These are phyloP conservation scores for Petunia axillaris DNA, from an alignment of 257 asterid species.

Conservation along the genomic window DNA sequence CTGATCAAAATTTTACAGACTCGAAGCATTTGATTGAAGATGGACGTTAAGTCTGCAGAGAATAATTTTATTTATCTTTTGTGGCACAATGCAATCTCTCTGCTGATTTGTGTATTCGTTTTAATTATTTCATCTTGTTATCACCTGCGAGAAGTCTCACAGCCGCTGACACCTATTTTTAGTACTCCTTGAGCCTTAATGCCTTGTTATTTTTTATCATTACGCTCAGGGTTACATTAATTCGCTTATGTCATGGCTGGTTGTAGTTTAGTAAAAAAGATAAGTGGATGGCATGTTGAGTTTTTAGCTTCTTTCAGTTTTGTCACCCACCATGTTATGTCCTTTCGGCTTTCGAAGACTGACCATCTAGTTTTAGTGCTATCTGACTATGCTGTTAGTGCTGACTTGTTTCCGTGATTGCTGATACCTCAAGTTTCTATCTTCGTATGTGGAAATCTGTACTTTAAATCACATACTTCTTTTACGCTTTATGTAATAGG, in stretches of 20 bases:
- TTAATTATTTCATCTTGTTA: neutral
- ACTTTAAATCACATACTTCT: neutral
- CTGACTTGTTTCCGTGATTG: neutral
- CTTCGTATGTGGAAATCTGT: neutral
- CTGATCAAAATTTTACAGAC: neutral
- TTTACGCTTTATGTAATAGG: conserved; percentile 45
- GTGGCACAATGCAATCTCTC: neutral
- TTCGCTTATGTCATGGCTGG: conserved; percentile 1
- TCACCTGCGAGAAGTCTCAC: neutral
- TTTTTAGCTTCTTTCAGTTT: conserved; percentile 2
- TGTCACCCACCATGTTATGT: neutral
- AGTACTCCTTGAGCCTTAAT: neutral
- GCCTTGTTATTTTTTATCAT: neutral
- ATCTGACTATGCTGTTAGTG: neutral
- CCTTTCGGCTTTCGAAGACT: neutral
- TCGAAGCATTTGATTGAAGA: conserved; percentile 4
- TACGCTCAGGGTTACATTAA: conserved; percentile 4
- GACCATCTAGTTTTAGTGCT: conserved; percentile 10
- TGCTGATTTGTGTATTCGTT: neutral
- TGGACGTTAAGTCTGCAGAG: conserved; percentile 16
- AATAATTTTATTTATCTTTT: neutral
- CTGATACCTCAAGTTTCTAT: neutral
- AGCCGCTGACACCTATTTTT: neutral
- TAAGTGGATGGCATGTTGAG: conserved; percentile 14
- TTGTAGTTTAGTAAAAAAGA: neutral